Base-by-base conservation (phyloP, 257 asterid genomes). In the Cinchona pubescens region DNA sequence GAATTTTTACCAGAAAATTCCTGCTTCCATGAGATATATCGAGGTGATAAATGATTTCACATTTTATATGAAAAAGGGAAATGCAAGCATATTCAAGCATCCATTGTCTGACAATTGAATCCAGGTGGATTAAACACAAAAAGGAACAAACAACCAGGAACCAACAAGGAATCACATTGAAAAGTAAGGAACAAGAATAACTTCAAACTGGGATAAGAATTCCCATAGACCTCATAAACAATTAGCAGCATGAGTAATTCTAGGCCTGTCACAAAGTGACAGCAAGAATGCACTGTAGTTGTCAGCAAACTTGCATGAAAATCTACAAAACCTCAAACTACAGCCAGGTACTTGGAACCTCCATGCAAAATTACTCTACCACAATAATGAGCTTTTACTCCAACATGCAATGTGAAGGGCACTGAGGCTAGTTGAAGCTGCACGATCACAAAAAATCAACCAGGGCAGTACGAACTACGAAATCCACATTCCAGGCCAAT, bases 61-160 rank as follows among this genome's bases (percentile, higher is more conserved):
- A 95, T 68, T 95, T 88, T 90, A 95, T 71, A 95, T 85, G 77
- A 95, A 88, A 78, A 95, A 95, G 1, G 98, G 97, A 62, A 87
- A 80, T 13, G 96, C 78, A 35, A 95, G 98, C 74, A 93, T 12
- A 95, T 76, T 98, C 99, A 95, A 83, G 92, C 99, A 73, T 95
- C 99, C 55, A 95, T 95, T 73, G 92, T 95, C 74, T 92, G 98
- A 98, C 99, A 95, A 82, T 95, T 97, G 40, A 92, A 95, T 58
- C 99, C 99, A 23, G 99, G 90, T 55, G 99, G 99, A 70, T 95
- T 95, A 90, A 95, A 95, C 64, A 91, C 89, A 67, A 95, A n/a
- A 95, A 13, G 99, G 99, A 83, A 98, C 99, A 83, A 92, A 95
- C 76, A 95, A 67, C 99, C 99, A 95, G 56, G 99, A 92, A 25